Evolutionary conservation across 352 stramenopile genomes (phyloP).

Genomic region (Thraustochytrium sp.): DNA sequence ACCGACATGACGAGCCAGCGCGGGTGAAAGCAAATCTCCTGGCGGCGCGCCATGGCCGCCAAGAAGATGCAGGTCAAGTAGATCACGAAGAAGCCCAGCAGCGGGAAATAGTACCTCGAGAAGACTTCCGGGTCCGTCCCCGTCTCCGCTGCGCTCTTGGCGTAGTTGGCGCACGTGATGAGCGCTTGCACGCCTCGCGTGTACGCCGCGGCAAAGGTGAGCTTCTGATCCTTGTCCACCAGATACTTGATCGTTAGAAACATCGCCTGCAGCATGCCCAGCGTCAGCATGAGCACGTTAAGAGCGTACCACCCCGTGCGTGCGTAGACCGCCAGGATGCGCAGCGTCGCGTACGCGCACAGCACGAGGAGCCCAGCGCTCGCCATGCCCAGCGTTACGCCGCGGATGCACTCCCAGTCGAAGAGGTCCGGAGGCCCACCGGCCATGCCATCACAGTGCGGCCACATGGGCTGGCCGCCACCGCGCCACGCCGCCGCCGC

Average conservation of each 20-base stretch:
- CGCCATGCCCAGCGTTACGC: neutral
- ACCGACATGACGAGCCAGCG: slow-evolving; percentile 32
- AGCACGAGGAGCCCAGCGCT: neutral
- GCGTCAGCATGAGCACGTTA: slow-evolving; percentile 27
- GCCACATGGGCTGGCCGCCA: too few species aligned
- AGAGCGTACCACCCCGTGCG: neutral
- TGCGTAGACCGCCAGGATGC: neutral
- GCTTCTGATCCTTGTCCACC: slow-evolving; percentile 4
- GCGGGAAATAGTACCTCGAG: slow-evolving; percentile 5
- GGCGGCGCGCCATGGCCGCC: neutral
- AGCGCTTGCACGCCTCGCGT: slow-evolving; percentile 1
- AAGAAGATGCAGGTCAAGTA: slow-evolving; percentile 30
- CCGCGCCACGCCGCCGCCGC: too few species aligned
- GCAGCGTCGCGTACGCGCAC: neutral
- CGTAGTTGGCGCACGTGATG: slow-evolving; percentile 34
- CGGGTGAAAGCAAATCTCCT: slow-evolving; percentile 15
- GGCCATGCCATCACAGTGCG: neutral
- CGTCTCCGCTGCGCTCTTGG: neutral
- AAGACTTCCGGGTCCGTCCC: neutral
- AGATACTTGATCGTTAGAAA: slow-evolving; percentile 17
- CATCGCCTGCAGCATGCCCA: neutral
- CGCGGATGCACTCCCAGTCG: slow-evolving; percentile 24
- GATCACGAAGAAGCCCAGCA: neutral
- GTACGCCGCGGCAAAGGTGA: slow-evolving; percentile 16
- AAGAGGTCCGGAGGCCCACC: neutral